Evolutionary conservation across 1,139 yeast genomes (phyloP), one percentile per base, ranked within the genome.

Genomic region (Protomyces pachydermus): DNA sequence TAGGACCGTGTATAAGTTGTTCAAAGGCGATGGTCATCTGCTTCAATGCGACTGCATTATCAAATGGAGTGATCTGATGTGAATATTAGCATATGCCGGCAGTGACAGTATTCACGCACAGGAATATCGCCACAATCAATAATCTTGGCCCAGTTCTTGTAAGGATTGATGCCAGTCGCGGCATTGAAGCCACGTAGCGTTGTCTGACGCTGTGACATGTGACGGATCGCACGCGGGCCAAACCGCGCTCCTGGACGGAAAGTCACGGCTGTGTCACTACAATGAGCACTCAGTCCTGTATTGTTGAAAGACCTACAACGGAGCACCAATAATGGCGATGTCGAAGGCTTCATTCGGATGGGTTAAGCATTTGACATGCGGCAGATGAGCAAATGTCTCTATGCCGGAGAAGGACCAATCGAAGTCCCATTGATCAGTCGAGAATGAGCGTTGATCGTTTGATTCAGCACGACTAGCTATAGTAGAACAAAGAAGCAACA

Each of bases 51-150:
- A 87, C 75, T 20, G 75, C 71, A 71, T 86, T 87, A 72, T 87
- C 93, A 85, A 87, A 84, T 16, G 93, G 93, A 1, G 90, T 80
- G 42, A 58, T 58, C 34, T 35, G 18, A 3, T 35, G 46, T 46
- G 3, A 46, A 48, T 28, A 12, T 14, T 34, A 12, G 56, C 32
- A 28, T 5, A 28, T 6, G 32, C 32, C 32, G 8, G 32, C 32
- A 28, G 32, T 4, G 18, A 52, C 39, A 4, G 16, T 37, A 28
- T 54, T 8, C n/a, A 20, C 18, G 38, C 18, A 86, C 84, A 1
- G 93, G 91, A 60, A 87, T 82, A 74, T 87, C 95, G n/a, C 89
- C 90, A 76, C 95, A 87, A 74, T 87, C 95, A 32, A 86, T 69
- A 18, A 87, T 76, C 57, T 76, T 80, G 25, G 91, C 91, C 90